These are phyloP conservation scores for Pleomassaria siparia DNA, from an alignment of 2,329 filamentous ascomycete genomes.

Conservation along the genomic window DNA sequence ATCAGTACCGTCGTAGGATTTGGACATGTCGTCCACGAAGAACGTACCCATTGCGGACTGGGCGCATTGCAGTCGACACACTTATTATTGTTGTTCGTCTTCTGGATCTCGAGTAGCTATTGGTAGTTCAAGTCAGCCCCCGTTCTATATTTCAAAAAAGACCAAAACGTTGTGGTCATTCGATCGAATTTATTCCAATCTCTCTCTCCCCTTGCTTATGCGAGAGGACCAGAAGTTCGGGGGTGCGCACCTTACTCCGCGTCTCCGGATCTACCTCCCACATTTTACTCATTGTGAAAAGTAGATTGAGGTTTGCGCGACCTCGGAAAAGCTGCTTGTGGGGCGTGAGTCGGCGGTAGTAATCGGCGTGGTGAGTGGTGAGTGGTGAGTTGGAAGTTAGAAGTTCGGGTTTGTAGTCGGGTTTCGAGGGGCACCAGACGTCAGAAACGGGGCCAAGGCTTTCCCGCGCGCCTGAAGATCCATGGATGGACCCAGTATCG, in stretches of 20 bases:
- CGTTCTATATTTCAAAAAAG: background rate
- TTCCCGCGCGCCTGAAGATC: slow-evolving; percentile 1
- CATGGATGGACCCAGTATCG: background rate
- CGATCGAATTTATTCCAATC: background rate
- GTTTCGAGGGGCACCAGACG: slow-evolving; percentile 10
- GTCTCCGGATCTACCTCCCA: slow-evolving; percentile 99
- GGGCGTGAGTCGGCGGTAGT: slow-evolving; percentile 1
- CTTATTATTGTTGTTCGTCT: slow-evolving; percentile 81
- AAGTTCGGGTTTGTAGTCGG: slow-evolving; percentile 1
- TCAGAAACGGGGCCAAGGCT: slow-evolving; percentile 17
- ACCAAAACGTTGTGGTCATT: background rate
- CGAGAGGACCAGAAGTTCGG: slow-evolving; percentile 2
- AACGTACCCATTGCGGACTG: slow-evolving; percentile 90
- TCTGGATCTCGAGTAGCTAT: slow-evolving; percentile 87
- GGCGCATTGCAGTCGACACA: slow-evolving; percentile 97
- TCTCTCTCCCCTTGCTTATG: background rate
- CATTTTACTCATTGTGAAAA: slow-evolving; percentile 66
- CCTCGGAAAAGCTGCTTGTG: background rate
- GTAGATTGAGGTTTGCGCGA: slow-evolving; percentile 6
- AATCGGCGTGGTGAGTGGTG: too few relatives aligned
- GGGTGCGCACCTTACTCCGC: slow-evolving; percentile 73
- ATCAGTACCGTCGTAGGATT: slow-evolving; percentile 19
- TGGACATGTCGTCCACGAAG: slow-evolving; percentile 5
- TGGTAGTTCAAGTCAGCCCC: slow-evolving; percentile 17
- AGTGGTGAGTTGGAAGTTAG: background rate